Evolutionary conservation across 768 basidiomycete species (phyloP).

Genomic region (Chalciporus chontae): DNA sequence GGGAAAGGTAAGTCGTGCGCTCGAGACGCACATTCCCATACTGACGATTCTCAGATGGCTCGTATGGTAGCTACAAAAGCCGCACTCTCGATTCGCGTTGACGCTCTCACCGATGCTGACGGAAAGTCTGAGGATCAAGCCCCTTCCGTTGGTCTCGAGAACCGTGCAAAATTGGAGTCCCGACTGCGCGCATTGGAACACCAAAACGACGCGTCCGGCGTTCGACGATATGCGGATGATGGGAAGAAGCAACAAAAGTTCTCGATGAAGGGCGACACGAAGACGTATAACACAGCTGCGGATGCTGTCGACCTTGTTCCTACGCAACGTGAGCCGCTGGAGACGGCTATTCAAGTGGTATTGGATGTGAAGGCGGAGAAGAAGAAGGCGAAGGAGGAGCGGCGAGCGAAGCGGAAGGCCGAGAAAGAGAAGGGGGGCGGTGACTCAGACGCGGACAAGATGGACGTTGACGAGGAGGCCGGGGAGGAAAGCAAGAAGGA

Average conservation of each 20-base stretch:
- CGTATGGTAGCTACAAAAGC: constrained; percentile 99
- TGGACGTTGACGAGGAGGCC: constrained; percentile 43
- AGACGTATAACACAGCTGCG: constrained; percentile 82
- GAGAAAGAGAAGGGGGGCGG: constrained; percentile 49
- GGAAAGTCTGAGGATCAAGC: constrained; percentile 82
- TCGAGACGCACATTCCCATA: neutral
- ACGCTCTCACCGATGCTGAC: constrained; percentile 90
- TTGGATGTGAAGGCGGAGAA: constrained; percentile 88
- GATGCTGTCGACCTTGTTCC: constrained; percentile 82
- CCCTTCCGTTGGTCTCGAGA: constrained; percentile 86
- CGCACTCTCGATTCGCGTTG: constrained; percentile 94
- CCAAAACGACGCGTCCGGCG: constrained; percentile 68
- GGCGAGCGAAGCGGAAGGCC: constrained; percentile 59
- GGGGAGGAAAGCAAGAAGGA: constrained; percentile 37
- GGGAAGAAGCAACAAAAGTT: constrained; percentile 75
- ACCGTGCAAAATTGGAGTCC: constrained; percentile 93
- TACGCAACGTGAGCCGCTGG: constrained; percentile 80
- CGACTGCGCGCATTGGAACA: constrained; percentile 87
- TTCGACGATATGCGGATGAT: constrained; percentile 60
- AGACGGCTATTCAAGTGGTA: constrained; percentile 69
- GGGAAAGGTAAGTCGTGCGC: constrained; percentile 65
- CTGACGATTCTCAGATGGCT: constrained; percentile 67
- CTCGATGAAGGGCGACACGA: constrained; percentile 74
- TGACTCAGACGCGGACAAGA: constrained; percentile 34
- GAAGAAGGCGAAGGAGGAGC: constrained; percentile 75